A percentile compares a stretch with the other conserved stretches of the same genome.
Conservation (phyloP, 179 eudicot species). For the Silene noctiflora region DNA sequence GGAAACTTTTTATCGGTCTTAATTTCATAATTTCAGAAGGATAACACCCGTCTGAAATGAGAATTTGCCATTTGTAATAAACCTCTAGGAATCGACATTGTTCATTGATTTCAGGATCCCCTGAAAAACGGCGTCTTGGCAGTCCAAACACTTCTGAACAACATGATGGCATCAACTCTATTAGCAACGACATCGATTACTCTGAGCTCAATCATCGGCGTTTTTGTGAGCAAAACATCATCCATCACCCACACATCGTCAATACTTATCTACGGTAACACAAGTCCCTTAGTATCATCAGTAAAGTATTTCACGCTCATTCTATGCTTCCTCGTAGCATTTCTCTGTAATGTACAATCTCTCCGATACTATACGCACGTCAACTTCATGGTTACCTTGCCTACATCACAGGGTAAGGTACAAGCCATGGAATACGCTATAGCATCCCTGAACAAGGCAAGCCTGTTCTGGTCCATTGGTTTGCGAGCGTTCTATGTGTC, state of each 20-base stretch:
- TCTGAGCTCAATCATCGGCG: constrained; percentile 70
- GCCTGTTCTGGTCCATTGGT: constrained; percentile 76
- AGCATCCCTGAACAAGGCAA: constrained; percentile 44
- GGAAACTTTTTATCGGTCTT: too few species aligned
- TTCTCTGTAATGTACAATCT: constrained; percentile 63
- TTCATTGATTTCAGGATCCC: constrained; percentile 47
- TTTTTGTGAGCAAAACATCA: constrained; percentile 55
- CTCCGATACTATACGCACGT: constrained; percentile 63
- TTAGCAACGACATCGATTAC: constrained; percentile 73
- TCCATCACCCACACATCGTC: constrained; percentile 27
- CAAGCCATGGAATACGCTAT: constrained; percentile 58
- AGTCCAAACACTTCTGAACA: constrained; percentile 76
- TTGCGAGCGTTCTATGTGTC: constrained; percentile 72
- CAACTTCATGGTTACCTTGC: constrained; percentile 63
- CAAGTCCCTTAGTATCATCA: constrained; percentile 27
- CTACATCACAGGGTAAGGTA: constrained; percentile 35
- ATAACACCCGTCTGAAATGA: too few species aligned
- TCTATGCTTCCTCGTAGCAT: constrained; percentile 41
- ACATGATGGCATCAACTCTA: constrained; percentile 81
- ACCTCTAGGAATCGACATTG: neutral
- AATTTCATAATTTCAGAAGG: too few species aligned
- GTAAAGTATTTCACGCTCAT: constrained; percentile 49
- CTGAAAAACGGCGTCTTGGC: constrained; percentile 64
- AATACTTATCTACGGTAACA: constrained; percentile 32
- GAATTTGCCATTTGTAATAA: too few species aligned